These are phyloP conservation scores for Dryas integrifolia DNA, from an alignment of 331 rosid genomes.

Conservation along the genomic window DNA sequence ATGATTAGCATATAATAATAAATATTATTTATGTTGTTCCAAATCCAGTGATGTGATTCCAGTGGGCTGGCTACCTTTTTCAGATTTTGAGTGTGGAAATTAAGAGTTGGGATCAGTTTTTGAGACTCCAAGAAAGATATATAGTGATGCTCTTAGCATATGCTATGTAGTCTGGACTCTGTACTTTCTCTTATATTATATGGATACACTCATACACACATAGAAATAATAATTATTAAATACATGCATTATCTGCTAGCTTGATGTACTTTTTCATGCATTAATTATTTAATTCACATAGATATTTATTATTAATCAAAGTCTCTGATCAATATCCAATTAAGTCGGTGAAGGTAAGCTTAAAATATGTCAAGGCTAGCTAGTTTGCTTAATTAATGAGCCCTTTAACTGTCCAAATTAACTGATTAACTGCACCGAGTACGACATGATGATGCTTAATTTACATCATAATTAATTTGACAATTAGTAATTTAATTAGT, in stretches of 20 bases:
- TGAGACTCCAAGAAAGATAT: slow-evolving; percentile 41
- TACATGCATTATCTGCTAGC: background rate
- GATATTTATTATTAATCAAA: background rate
- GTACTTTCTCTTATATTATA: background rate
- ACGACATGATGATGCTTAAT: background rate
- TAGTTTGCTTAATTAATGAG: background rate
- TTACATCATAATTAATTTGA: background rate
- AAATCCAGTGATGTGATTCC: slow-evolving; percentile 28
- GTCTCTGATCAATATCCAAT: background rate
- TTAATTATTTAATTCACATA: background rate
- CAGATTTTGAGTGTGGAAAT: background rate
- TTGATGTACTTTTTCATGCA: background rate
- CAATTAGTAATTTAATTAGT: slow-evolving; percentile 3
- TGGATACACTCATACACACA: too few relatives aligned
- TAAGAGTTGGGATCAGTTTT: background rate
- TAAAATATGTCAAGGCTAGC: background rate
- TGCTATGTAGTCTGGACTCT: slow-evolving; percentile 42
- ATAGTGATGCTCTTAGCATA: slow-evolving; percentile 39
- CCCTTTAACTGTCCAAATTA: slow-evolving; percentile 19
- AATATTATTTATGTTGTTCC: background rate
- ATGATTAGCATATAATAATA: too few relatives aligned
- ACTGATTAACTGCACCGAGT: slow-evolving; percentile 11
- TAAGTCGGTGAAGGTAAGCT: slow-evolving; percentile 10
- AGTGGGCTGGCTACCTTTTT: slow-evolving; percentile 21
- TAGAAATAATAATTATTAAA: background rate